A percentile compares a stretch with the other conserved stretches of the same genome.
These are phyloP conservation scores for Dictyostelium brefeldianum DNA, from an alignment of 78 protist genomes.

Conservation along the genomic window DNA sequence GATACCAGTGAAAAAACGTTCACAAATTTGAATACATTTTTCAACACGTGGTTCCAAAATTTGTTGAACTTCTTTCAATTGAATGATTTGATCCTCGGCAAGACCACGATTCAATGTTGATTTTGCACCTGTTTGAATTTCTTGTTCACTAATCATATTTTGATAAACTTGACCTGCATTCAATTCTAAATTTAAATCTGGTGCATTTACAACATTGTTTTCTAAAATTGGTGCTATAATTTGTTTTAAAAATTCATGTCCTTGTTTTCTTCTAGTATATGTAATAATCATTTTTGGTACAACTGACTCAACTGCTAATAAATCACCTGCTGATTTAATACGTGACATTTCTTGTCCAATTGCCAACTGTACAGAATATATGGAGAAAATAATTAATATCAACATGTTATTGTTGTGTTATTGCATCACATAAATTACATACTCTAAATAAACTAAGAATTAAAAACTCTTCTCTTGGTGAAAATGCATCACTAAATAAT, in stretches of 20 bases:
- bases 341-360: constrained; percentile 79
- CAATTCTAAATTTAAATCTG: constrained; percentile 66
- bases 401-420: too few relatives aligned
- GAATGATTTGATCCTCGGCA: constrained; percentile 74
- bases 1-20: constrained; percentile 85
- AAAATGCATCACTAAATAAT: constrained; percentile 91
- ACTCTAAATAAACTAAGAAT: constrained; percentile 83
- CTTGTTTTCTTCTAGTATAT: constrained; percentile 78
- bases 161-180: constrained; percentile 68
- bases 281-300: constrained; percentile 83
- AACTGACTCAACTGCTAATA: constrained; percentile 64
- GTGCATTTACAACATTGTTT: constrained; percentile 76
- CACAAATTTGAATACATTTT: constrained; percentile 83
- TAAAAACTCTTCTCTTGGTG: constrained; percentile 92
- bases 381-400: constrained; percentile 39
- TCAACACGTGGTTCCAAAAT: constrained; percentile 76
- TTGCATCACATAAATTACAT: too few relatives aligned
- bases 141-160: constrained; percentile 71
- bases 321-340: constrained; percentile 75
- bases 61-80: constrained; percentile 76
- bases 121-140: constrained; percentile 73
- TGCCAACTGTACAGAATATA: constrained; percentile 30
- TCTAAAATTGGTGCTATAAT: constrained; percentile 76
- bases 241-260: constrained; percentile 73
- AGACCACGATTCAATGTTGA: constrained; percentile 62